Evolutionary conservation across 257 asterid genomes (phyloP).

Genomic region (Prunella vulgaris): DNA sequence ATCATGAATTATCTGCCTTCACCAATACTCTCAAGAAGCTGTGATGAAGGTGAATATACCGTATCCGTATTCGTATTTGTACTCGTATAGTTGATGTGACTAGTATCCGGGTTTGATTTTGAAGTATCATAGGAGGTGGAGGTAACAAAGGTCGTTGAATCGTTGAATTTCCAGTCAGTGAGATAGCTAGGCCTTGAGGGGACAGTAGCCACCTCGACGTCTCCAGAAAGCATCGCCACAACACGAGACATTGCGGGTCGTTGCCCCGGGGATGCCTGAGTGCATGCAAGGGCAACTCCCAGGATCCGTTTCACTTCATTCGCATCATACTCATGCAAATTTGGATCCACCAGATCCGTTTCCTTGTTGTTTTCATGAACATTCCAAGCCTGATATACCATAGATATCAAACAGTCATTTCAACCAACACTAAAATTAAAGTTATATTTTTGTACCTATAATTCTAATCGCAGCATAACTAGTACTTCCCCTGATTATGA

Average conservation of each 20-base stretch:
- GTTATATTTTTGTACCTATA: too few species aligned
- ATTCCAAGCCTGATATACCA: conserved; percentile 39
- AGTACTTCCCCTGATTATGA: too few species aligned
- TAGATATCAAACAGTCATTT: not conserved
- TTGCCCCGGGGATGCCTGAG: conserved; percentile 50
- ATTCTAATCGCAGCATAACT: not conserved
- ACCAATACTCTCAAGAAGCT: conserved; percentile 43
- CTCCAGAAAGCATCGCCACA: conserved; percentile 67
- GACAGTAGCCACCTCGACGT: conserved; percentile 42
- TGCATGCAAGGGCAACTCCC: conserved; percentile 56
- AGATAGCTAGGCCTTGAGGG: conserved; percentile 54
- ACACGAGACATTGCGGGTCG: conserved; percentile 69
- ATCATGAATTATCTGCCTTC: conserved; percentile 36
- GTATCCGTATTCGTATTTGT: conserved; percentile 11
- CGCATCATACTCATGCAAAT: conserved; percentile 27
- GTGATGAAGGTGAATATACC: conserved; percentile 32
- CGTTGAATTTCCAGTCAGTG: conserved; percentile 53
- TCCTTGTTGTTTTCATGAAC: conserved; percentile 38
- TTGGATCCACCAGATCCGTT: conserved; percentile 44
- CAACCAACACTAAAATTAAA: not conserved
- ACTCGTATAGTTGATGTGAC: conserved; percentile 11
- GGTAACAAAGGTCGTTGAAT: conserved; percentile 29
- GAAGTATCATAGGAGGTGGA: conserved; percentile 13
- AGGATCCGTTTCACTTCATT: conserved; percentile 44
- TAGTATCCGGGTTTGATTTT: not conserved